phyloP scores from a whole-genome alignment of 2,329 filamentous ascomycete genomes.

The Penicillium rolfsii region DNA sequence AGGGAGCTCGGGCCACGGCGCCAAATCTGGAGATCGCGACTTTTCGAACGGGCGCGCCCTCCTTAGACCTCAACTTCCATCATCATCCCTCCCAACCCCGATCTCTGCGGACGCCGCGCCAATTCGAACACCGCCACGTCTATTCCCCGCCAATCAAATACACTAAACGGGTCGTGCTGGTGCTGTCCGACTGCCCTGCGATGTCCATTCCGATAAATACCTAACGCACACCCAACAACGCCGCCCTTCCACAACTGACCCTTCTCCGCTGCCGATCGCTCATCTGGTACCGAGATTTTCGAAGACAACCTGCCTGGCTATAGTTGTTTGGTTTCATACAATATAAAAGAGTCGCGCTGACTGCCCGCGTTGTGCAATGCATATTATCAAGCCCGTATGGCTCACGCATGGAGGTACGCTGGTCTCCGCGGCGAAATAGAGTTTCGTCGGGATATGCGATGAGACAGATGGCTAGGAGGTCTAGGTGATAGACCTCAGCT shows the following conservation, averaged over 20 bases:
- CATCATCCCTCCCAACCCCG: constrained; percentile 10
- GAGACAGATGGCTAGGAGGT: neutral
- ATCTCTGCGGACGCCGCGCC: neutral
- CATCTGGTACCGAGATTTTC: constrained; percentile 5
- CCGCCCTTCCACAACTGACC: neutral
- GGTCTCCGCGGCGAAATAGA: neutral
- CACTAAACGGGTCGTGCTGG: constrained; percentile 1
- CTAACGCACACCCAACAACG: constrained; percentile 16
- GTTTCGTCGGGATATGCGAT: neutral
- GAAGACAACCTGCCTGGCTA: neutral
- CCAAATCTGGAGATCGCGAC: constrained; percentile 44
- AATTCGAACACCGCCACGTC: neutral
- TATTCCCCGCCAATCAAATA: neutral
- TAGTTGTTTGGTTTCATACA: neutral
- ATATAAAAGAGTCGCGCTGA: constrained; percentile 9
- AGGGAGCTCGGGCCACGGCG: constrained; percentile 42
- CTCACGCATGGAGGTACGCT: constrained; percentile 81
- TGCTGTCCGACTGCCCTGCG: constrained; percentile 26
- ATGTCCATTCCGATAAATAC: constrained; percentile 33
- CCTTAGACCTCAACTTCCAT: constrained; percentile 17
- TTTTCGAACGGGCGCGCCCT: constrained; percentile 36
- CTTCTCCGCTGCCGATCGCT: constrained; percentile 6
- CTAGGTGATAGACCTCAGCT: constrained; percentile 8
- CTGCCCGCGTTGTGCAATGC: constrained; percentile 57
- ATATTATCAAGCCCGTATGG: constrained; percentile 93